Conservation (phyloP, 768 basidiomycete species). For the Tylopilus vinaceipallidus region DNA sequence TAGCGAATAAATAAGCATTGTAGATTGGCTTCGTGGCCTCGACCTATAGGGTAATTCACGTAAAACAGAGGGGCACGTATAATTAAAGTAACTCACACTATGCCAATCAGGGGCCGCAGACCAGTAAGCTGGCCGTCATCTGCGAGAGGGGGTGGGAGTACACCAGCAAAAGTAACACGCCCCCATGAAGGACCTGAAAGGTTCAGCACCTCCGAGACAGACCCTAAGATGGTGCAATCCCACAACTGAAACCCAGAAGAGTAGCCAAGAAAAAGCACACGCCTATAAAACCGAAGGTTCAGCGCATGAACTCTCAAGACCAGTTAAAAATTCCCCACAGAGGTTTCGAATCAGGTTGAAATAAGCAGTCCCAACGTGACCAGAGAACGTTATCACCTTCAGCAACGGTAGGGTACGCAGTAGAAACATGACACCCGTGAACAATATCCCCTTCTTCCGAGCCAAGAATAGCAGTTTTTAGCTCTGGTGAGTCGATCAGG, state of each 20-base stretch:
- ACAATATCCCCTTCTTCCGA: slow-evolving; percentile 25
- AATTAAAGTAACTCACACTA: slow-evolving; percentile 29
- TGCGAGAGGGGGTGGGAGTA: slow-evolving; percentile 36
- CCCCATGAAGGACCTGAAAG: slow-evolving; percentile 39
- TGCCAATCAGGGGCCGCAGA: slow-evolving; percentile 36
- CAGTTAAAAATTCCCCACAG: slow-evolving; percentile 11
- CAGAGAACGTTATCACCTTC: slow-evolving; percentile 33
- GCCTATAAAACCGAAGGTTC: slow-evolving; percentile 25
- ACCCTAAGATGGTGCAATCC: slow-evolving; percentile 55
- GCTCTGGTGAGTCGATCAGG: slow-evolving; percentile 15
- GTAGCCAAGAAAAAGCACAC: slow-evolving; percentile 55
- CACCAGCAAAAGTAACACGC: slow-evolving; percentile 36
- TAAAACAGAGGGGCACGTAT: slow-evolving; percentile 4
- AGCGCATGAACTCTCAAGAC: slow-evolving; percentile 3
- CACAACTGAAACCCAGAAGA: slow-evolving; percentile 54
- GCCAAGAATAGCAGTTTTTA: slow-evolving; percentile 7
- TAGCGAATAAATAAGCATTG: slow-evolving; percentile 46
- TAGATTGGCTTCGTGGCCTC: slow-evolving; percentile 20
- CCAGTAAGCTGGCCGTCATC: slow-evolving; percentile 29
- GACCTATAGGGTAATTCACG: slow-evolving; percentile 16
- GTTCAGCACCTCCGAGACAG: slow-evolving; percentile 54
- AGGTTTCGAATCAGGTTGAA: slow-evolving; percentile 16
- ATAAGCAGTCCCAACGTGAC: slow-evolving; percentile 33
- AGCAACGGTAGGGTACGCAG: slow-evolving; percentile 31
- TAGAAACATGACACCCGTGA: slow-evolving; percentile 13